Evolutionary conservation across 345 rosid species (phyloP).

Genomic region (sweet orange (Citrus sinensis)): DVS_A1.0 CM039162.1:23645001-23645500

Average conservation of each 20-base stretch:
- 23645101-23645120: not conserved
- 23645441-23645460: not conserved
- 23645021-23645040: not conserved
- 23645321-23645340: not conserved
- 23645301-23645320: not conserved
- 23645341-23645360: not conserved
- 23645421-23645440: not conserved
- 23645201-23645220: not conserved
- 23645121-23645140: not conserved
- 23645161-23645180: not conserved
- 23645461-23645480: not conserved
- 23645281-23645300: not conserved
- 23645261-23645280: not conserved
- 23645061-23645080: not conserved
- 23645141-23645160: not conserved
- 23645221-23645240: not conserved
- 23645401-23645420: not conserved
- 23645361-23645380: not conserved
- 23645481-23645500: not conserved
- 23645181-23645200: not conserved
- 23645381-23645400: not conserved
- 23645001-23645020: not conserved
- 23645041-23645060: not conserved
- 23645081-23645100: not conserved
- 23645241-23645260: not conserved